Conservation (phyloP, 2,329 filamentous ascomycete genomes). For the Aspergillus phoenicis region DNA sequence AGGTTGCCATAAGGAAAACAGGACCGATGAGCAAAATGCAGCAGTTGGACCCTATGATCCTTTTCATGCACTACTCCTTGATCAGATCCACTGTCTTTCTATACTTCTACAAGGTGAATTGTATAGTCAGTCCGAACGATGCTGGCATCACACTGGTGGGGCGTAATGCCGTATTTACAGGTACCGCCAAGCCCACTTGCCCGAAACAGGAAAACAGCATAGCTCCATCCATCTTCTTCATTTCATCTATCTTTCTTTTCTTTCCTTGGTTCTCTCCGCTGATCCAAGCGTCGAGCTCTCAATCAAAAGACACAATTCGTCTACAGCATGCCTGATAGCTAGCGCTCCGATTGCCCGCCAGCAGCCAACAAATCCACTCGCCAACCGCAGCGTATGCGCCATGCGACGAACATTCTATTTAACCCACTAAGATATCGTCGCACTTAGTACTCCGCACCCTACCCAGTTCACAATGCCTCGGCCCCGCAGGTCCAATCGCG, state of each 20-base stretch:
- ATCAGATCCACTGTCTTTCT: too few relatives aligned
- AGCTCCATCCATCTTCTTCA: neutral
- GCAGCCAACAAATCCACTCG: neutral
- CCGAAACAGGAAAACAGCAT: conserved; percentile 6
- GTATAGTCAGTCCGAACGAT: too few relatives aligned
- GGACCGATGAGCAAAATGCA: neutral
- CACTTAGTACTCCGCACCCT: neutral
- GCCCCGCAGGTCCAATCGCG: conserved; percentile 39
- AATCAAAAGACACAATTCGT: neutral
- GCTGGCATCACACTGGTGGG: neutral
- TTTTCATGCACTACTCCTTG: neutral
- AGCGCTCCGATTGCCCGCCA: neutral
- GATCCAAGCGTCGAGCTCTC: neutral
- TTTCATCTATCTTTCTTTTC: neutral
- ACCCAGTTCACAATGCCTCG: conserved; percentile 25
- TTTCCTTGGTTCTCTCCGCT: neutral
- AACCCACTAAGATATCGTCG: neutral
- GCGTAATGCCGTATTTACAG: neutral
- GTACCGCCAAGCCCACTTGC: conserved; percentile 7
- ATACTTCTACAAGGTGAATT: too few relatives aligned
- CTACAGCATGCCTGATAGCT: neutral
- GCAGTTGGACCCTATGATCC: neutral
- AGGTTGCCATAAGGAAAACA: neutral
- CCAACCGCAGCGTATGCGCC: neutral
- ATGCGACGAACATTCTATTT: neutral